Base-by-base conservation (phyloP, 805 yeast species). In the Candida tallmaniae region DNA sequence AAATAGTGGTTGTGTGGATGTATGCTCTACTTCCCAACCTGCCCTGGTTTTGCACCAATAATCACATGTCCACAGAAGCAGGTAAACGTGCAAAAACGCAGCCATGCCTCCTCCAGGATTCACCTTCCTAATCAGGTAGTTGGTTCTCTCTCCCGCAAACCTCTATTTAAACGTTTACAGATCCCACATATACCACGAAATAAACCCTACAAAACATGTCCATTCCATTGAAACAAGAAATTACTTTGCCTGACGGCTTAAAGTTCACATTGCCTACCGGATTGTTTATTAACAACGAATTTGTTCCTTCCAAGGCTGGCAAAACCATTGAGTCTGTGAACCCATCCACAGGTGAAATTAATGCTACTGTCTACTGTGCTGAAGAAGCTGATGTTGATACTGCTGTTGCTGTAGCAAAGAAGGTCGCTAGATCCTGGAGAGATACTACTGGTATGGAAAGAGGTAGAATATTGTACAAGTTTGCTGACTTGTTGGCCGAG, bases 191-290 rank as follows among this genome's bases (percentile, higher is more conserved):
- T n/a, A n/a, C 23, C 11, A 21, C 8, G n/a, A n/a, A n/a, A n/a
- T n/a, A n/a, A n/a, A n/a, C n/a, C n/a, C n/a, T 8, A 11, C 13
- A 24, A 24, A 27, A 14, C 8, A 62, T 61, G 67, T 50, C 65
- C 14, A 49, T 60, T 27, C 65, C 68, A 18, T 60, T 65, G 45
- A 51, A 49, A 44, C 51, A 54, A 50, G 62, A 61, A 31, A 58
- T 68, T 32, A 60, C 68, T 20, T 57, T 66, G 45, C 80, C 82
- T 14, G 68, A 65, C 26, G 81, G 81, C 32, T 47, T 53, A 31
- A 65, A 63, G 31, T 73, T 62, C 52, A 45, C 55, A 17, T 82
- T 76, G 47, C 85, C 83, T 24, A 40, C 76, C n/a, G 86, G 85
- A 5, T 60, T 78, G 41, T 79, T 75, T 51, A 65, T 66, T 44